Evolutionary conservation across 106 monocot species (phyloP).

Genomic region (Acorus calamus): DNA sequence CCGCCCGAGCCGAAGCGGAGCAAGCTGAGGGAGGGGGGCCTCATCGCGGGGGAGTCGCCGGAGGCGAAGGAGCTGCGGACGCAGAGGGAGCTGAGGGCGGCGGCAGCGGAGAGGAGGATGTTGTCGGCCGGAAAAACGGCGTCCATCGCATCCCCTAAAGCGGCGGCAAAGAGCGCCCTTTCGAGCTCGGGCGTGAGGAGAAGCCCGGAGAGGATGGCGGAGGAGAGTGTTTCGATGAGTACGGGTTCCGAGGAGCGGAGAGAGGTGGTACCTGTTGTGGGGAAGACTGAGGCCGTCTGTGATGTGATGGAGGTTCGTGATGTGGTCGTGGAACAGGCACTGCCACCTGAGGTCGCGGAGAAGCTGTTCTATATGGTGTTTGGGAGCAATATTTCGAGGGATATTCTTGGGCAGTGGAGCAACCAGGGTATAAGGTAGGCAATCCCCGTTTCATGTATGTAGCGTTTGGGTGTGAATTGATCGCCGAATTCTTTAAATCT

Average conservation of each 20-base stretch:
- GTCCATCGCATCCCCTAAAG: neutral
- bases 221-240: no score
- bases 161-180: constrained; percentile 4
- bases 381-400: constrained; percentile 50
- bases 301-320: neutral
- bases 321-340: constrained; percentile 28
- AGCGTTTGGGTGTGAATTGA: neutral
- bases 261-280: neutral
- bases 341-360: constrained; percentile 29
- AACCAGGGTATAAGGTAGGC: constrained; percentile 93
- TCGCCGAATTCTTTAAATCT: no score
- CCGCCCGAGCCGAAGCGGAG: constrained; percentile 89
- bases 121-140: constrained; percentile 16
- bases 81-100: constrained; percentile 83
- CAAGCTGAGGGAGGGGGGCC: constrained; percentile 35
- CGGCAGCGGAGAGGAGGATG: constrained; percentile 95
- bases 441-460: neutral
- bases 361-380: constrained; percentile 75
- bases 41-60: constrained; percentile 44
- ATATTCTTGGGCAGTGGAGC: constrained; percentile 77
- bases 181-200: no score
- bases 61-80: constrained; percentile 49
- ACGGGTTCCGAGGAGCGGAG: no score
- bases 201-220: no score
- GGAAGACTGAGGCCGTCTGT: neutral